Conservation (phyloP, 148 eudicot species). For the Rhododendron simsii region DNA sequence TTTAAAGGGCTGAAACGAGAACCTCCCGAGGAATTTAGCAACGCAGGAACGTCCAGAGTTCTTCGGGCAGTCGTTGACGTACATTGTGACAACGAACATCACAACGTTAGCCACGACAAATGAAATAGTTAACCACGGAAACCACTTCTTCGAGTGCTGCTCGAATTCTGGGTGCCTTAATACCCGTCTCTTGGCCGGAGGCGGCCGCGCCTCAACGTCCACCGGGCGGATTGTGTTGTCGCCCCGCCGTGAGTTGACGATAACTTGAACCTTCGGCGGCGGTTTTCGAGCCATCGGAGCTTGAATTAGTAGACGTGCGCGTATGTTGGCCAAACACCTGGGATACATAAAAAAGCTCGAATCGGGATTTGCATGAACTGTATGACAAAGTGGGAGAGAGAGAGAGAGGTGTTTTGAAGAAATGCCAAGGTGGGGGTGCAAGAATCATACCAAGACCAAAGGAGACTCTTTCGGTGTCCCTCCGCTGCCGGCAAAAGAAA, state of each 20-base stretch:
- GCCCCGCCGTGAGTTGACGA: conserved; percentile 20
- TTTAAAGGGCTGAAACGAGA: conserved; percentile 81
- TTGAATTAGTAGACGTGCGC: not conserved
- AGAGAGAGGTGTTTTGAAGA: not conserved
- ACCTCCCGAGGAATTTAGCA: conserved; percentile 50
- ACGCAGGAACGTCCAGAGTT: conserved; percentile 47
- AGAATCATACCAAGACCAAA: not conserved
- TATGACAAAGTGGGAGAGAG: not conserved
- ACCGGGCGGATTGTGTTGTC: conserved; percentile 30
- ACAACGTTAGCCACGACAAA: conserved; percentile 55
- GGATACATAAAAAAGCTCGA: not conserved
- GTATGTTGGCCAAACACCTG: not conserved
- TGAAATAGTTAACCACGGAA: conserved; percentile 58
- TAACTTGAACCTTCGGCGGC: conserved; percentile 5
- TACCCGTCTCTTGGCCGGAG: conserved; percentile 10
- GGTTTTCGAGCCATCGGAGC: not conserved
- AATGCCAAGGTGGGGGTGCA: not conserved
- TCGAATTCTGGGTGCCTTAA: conserved; percentile 15
- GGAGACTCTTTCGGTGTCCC: not conserved
- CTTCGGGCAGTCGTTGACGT: conserved; percentile 71
- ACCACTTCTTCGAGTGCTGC: conserved; percentile 30
- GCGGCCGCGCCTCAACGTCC: conserved; percentile 22
- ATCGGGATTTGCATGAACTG: not conserved
- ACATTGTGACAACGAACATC: conserved; percentile 63
- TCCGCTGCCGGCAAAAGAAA: not conserved